These are phyloP conservation scores for Neurospora tetrasperma DNA, from an alignment of 495 filamentous ascomycete genomes.

Conservation along the genomic window DNA sequence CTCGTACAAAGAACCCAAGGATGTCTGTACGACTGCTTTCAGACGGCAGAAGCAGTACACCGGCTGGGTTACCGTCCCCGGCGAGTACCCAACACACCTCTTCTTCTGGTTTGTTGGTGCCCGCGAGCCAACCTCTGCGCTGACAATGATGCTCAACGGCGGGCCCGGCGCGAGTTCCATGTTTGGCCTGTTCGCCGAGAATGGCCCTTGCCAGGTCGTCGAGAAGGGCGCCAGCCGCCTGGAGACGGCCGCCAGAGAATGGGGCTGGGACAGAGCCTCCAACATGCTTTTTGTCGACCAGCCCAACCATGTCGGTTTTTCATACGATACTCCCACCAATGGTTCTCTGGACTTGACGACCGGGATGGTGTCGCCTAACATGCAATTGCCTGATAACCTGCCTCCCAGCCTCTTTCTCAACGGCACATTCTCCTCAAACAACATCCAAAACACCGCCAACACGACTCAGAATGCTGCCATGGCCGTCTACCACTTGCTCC, in stretches of 20 bases:
- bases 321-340: conserved; percentile 45
- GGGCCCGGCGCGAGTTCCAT: conserved; percentile 55
- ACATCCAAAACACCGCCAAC: conserved; percentile 45
- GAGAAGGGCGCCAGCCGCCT: conserved; percentile 44
- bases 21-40: conserved; percentile 45
- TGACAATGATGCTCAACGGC: conserved; percentile 63
- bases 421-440: conserved; percentile 53
- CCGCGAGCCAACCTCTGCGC: conserved; percentile 44
- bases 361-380: conserved; percentile 18
- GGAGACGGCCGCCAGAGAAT: conserved; percentile 29
- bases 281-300: conserved; percentile 70
- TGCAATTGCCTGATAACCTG: conserved; percentile 10
- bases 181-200: conserved; percentile 58
- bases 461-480: conserved; percentile 54
- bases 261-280: conserved; percentile 61
- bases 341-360: conserved; percentile 34
- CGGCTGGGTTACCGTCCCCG: conserved; percentile 37
- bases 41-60: conserved; percentile 44
- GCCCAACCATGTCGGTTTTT: conserved; percentile 48
- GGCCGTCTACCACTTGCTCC: conserved; percentile 60
- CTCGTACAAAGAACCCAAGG: conserved; percentile 45
- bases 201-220: conserved; percentile 34
- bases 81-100: conserved; percentile 54
- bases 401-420: conserved; percentile 30
- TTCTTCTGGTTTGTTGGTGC: conserved; percentile 73